phyloP scores from a whole-genome alignment of 2,329 filamentous ascomycete genomes.

The Aspergillus chevalieri region DNA sequence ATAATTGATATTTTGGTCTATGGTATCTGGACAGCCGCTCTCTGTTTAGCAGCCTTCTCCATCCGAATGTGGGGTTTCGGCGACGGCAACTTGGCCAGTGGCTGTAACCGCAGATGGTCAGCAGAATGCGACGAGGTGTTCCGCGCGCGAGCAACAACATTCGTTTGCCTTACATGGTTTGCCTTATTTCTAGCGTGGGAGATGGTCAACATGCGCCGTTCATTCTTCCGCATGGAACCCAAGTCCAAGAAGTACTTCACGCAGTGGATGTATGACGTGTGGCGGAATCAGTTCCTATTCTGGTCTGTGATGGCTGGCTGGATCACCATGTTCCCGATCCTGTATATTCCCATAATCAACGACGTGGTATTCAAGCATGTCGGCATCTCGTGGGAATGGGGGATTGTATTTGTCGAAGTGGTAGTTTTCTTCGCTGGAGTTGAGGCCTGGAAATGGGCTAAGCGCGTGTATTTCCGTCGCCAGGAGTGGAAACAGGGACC shows the following conservation, averaged over 20 bases:
- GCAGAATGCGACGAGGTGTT: constrained; percentile 58
- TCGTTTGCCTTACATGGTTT: constrained; percentile 69
- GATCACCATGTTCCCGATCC: constrained; percentile 52
- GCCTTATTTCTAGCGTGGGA: constrained; percentile 74
- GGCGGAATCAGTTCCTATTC: constrained; percentile 68
- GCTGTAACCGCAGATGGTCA: constrained; percentile 57
- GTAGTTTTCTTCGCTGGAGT: constrained; percentile 58
- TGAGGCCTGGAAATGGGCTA: constrained; percentile 63
- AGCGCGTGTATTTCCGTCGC: constrained; percentile 50
- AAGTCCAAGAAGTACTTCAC: constrained; percentile 56
- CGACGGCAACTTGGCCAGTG: constrained; percentile 50
- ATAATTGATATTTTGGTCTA: constrained; percentile 75
- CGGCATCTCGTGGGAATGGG: constrained; percentile 65
- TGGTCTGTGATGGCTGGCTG: constrained; percentile 56
- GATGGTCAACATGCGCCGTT: constrained; percentile 65
- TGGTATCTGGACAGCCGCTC: constrained; percentile 68
- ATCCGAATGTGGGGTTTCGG: constrained; percentile 60
- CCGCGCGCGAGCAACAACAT: constrained; percentile 67
- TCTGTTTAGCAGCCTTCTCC: constrained; percentile 58
- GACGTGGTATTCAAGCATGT: constrained; percentile 60
- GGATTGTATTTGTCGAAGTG: constrained; percentile 56
- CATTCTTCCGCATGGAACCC: constrained; percentile 69
- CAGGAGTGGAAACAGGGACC: constrained; percentile 4
- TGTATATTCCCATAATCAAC: constrained; percentile 66
- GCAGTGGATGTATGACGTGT: constrained; percentile 62